Base-by-base conservation (phyloP, 805 yeast genomes). In the Candida manassasensis region DNA sequence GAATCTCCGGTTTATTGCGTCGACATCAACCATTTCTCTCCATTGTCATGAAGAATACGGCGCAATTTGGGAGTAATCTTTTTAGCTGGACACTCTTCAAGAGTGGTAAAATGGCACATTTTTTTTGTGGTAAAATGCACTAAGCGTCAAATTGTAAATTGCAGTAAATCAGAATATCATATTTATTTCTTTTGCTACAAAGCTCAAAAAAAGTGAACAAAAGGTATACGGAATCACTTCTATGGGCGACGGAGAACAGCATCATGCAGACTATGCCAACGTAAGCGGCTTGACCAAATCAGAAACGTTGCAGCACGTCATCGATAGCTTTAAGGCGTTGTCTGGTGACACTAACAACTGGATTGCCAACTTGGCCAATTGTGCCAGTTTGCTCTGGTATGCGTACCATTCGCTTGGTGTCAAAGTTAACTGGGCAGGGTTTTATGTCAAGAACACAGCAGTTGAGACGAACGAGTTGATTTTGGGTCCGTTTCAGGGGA, bases 401-500 rank as follows among this genome's bases (percentile, higher is more conserved):
- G 89, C 85, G 8, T 90, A 86, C 57, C 81, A 74, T 37, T 72
- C 86, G 0, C 53, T 84, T 16, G 57, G 59, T 2, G 46, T 58
- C 10, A 63, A 64, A 0, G 84, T 89, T 8, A 90, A 90, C 56
- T 90, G 98, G 98, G 77, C 95, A 0, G 98, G 98, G 0, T 88
- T 93, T 55, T 90, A 90, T 50, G 75, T 84, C 2, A 45, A 68
- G 12, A 70, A 75, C 36, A 56, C 64, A 3, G 49, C 54, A 9
- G 55, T 50, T 17, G 31, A 19, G n/a, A 32, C 47, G 1, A 31
- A 54, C 1, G 77, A 72, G 49, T 64, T 93, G 34, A 69, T 85
- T 15, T 64, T 90, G 25, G 98, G 94, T 0, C 98, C 98, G 10
- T 90, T 90, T 58, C 95, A 86, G 58, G 98, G 98, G 4, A 87